Conservation (phyloP, 306 rosid species). For the Crataegus laevigata region DNA sequence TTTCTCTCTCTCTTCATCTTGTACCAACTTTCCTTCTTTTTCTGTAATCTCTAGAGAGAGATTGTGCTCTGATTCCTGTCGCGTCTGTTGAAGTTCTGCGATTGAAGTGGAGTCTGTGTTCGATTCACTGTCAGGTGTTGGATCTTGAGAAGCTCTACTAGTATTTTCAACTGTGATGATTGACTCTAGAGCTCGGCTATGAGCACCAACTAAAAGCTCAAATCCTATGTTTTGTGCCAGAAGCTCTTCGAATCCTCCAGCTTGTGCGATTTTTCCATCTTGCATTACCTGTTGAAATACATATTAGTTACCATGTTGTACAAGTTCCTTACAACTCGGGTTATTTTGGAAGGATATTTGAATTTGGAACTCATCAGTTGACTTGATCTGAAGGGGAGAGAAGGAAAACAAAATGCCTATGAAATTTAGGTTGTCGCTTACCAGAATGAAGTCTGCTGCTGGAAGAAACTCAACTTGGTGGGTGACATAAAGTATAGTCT, state of each 20-base stretch:
- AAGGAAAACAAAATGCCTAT: background rate
- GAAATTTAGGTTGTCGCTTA: constrained; percentile 19
- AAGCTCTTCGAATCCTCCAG: constrained; percentile 77
- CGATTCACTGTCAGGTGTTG: constrained; percentile 35
- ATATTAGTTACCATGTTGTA: constrained; percentile 11
- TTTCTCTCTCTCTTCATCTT: constrained; percentile 90
- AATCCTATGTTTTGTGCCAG: constrained; percentile 77
- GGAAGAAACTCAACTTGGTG: constrained; percentile 99
- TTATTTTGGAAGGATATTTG: background rate
- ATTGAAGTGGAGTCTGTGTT: constrained; percentile 28
- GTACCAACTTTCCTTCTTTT: constrained; percentile 67
- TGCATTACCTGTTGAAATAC: constrained; percentile 67
- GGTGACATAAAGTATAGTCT: constrained; percentile 77
- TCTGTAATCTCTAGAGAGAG: constrained; percentile 47
- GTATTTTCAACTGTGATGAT: constrained; percentile 58
- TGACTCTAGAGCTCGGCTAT: constrained; percentile 77
- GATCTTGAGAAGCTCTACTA: constrained; percentile 32
- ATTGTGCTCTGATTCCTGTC: constrained; percentile 47
- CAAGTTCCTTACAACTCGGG: background rate
- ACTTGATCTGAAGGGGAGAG: background rate
- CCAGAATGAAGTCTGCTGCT: constrained; percentile 89
- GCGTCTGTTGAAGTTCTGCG: constrained; percentile 23
- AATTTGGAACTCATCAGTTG: background rate
- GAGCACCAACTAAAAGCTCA: constrained; percentile 89
- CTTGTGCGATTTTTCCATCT: constrained; percentile 80